Evolutionary conservation across 73 alveolate genomes (phyloP), one percentile per base, ranked within the genome.

Genomic region (Paramecium sexaurelia): DNA sequence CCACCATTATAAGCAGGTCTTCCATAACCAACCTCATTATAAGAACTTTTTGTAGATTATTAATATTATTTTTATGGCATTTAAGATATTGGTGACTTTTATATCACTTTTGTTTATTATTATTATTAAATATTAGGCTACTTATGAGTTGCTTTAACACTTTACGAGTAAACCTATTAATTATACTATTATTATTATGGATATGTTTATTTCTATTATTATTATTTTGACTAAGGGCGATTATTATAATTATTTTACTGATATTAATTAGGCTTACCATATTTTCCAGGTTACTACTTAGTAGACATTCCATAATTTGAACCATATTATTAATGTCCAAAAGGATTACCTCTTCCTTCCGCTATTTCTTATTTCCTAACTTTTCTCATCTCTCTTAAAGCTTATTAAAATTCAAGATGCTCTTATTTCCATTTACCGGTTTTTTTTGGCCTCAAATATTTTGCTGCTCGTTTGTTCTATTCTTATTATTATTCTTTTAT

Each of bases 351-450:
- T 51, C 33, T 51, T 20, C 67, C 67, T 51, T 51, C 73, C n/a
- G 39, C 41, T 35, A 61, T 51, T 86, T 86, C 75, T 36, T 22
- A 71, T 26, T 32, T 7, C 20, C 87, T 75, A 10, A 86, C 67
- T 37, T 86, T 86, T 33, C 93, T 55, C 93, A 86, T 86, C 24
- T 86, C 83, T 40, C 47, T 86, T 29, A 86, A 57, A 51, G 83
- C 83, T 17, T 66, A 39, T 43, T 86, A 66, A 61, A 86, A 86
- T 37, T 86, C 88, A 15, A 61, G 41, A 39, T 86, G 93, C 20
- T 86, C 45, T 26, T 57, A 1, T 51, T 75, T 57, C 93, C 93
- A 86, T 36, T 86, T 61, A 20, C 85, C 85, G 0, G 85, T 61
- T 29, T 8, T 19, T 86, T 61, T 86, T 37, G 85, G 41, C 71